Percentiles rank a stretch among this genome's conserved stretches.
Conservation (phyloP, 257 asterid species). For the Apocynum venetum region DNA sequence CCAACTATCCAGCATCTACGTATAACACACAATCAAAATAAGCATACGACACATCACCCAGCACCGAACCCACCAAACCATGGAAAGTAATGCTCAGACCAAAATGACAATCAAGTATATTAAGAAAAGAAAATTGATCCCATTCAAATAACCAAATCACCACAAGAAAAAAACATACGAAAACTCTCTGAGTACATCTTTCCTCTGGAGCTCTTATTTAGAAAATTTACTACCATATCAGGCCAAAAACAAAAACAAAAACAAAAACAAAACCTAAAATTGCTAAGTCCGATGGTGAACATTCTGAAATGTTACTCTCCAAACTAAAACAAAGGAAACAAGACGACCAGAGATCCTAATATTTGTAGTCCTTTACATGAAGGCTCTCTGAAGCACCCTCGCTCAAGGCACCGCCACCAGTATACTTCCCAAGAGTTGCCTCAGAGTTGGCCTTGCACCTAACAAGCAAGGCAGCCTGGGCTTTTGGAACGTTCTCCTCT, state of each 20-base stretch:
- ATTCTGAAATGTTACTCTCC: slow-evolving; percentile 7
- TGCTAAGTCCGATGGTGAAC: slow-evolving; percentile 1
- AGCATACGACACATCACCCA: too few species aligned
- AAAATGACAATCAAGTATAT: too few species aligned
- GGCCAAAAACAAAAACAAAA: neutral
- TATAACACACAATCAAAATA: too few species aligned
- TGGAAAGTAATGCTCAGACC: too few species aligned
- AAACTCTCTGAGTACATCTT: too few species aligned
- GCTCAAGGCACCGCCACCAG: slow-evolving; percentile 40
- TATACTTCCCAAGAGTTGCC: slow-evolving; percentile 78
- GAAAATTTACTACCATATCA: neutral
- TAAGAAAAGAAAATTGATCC: too few species aligned
- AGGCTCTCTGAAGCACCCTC: slow-evolving; percentile 94
- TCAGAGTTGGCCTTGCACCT: slow-evolving; percentile 91
- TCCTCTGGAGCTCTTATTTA: too few species aligned
- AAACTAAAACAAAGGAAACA: slow-evolving; percentile 13
- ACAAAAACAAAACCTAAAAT: slow-evolving; percentile 3
- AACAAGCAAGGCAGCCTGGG: slow-evolving; percentile 65
- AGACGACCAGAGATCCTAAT: slow-evolving; percentile 26
- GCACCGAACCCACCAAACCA: too few species aligned
- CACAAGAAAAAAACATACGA: too few species aligned
- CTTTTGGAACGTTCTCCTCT: slow-evolving; percentile 61
- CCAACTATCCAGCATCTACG: too few species aligned
- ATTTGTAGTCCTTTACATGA: slow-evolving; percentile 83
- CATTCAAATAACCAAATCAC: too few species aligned